Evolutionary conservation across 345 rosid species (phyloP).

Genomic region (Conringia planisiliqua): DNA sequence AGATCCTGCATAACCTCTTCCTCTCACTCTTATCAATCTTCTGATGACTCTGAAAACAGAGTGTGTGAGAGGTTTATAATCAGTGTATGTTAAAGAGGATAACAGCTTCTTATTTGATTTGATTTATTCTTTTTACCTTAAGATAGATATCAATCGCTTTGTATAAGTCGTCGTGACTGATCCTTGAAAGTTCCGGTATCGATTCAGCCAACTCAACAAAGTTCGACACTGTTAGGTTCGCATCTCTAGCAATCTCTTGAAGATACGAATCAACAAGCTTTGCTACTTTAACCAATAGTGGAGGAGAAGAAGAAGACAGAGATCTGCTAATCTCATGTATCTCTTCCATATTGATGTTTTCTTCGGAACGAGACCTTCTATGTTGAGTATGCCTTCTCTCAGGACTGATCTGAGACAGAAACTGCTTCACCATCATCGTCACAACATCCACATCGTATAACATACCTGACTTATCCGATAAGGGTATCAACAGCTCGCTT

Average conservation of each 20-base stretch:
- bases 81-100: not conserved
- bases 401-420: conserved; percentile 69
- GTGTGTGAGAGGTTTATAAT: not conserved
- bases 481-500: conserved; percentile 74
- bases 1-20: conserved; percentile 68
- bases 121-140: conserved; percentile 47
- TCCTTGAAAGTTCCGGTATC: conserved; percentile 69
- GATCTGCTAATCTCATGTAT: conserved; percentile 81
- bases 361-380: conserved; percentile 87
- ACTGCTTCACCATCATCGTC: conserved; percentile 66
- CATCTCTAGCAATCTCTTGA: conserved; percentile 72
- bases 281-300: conserved; percentile 78
- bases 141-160: conserved; percentile 85
- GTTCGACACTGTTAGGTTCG: conserved; percentile 63
- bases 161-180: conserved; percentile 81
- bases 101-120: conserved; percentile 9
- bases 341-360: conserved; percentile 62
- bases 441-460: conserved; percentile 76
- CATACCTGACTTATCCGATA: conserved; percentile 40
- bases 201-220: conserved; percentile 68
- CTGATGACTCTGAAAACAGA: conserved; percentile 56
- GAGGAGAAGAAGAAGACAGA: conserved; percentile 68
- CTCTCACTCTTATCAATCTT: conserved; percentile 74
- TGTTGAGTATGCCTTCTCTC: conserved; percentile 66
- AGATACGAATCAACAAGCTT: conserved; percentile 84